phyloP scores from a whole-genome alignment of 768 basidiomycete genomes.

The Amanita pseudoporphyria region DNA sequence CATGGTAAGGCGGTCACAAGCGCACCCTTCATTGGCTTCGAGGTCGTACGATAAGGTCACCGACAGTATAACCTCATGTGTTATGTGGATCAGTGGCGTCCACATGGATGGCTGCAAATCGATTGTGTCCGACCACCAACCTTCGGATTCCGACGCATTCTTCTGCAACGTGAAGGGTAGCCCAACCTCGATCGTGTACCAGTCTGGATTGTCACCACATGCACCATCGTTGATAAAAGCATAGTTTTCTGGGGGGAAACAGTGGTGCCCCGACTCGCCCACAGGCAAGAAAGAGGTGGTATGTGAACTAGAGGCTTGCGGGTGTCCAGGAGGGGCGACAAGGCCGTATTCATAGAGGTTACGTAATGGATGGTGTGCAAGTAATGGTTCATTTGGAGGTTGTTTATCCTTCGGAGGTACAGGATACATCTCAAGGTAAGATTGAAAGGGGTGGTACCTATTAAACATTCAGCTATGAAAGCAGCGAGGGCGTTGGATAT shows the following conservation, averaged over 20 bases:
- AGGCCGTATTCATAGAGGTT: conserved; percentile 41
- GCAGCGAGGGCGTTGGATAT: neutral
- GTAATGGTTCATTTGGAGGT: conserved; percentile 55
- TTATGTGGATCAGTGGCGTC: conserved; percentile 48
- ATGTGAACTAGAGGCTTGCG: conserved; percentile 17
- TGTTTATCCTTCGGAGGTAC: conserved; percentile 47
- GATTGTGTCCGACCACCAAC: conserved; percentile 27
- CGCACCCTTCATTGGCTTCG: conserved; percentile 18
- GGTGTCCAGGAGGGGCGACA: conserved; percentile 9
- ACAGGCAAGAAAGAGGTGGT: conserved; percentile 43
- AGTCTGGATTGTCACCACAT: conserved; percentile 25
- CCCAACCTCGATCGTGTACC: conserved; percentile 49
- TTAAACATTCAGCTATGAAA: conserved; percentile 2
- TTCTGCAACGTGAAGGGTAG: conserved; percentile 36
- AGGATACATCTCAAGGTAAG: conserved; percentile 39
- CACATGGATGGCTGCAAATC: conserved; percentile 34
- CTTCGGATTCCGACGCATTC: conserved; percentile 16
- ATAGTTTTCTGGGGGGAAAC: conserved; percentile 39
- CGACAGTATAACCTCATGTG: conserved; percentile 44
- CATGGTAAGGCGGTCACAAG: conserved; percentile 28
- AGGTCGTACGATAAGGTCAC: conserved; percentile 48
- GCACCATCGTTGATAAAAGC: conserved; percentile 34
- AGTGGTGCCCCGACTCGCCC: conserved; percentile 34
- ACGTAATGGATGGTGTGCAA: conserved; percentile 44
- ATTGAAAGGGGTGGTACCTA: conserved; percentile 33